Evolutionary conservation across 2,329 filamentous ascomycete species (phyloP), one percentile per base, ranked within the genome.

Genomic region (Nemania bipapillata): DNA sequence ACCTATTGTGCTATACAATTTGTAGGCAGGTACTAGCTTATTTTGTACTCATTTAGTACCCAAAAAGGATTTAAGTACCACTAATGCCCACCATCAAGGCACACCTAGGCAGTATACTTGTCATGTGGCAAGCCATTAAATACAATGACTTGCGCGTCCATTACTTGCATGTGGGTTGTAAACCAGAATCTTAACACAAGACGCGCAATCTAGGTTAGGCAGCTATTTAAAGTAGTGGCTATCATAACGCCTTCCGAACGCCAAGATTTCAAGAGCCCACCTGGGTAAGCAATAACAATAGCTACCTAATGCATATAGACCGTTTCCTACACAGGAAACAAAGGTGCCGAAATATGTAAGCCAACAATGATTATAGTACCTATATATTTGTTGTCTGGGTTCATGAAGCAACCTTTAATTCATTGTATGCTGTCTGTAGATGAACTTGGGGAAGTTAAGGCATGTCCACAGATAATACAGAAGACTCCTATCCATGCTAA

Each of bases 201-300:
- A 64, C 68, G 65, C 68, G 68, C 65, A 70, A 70, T 65, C 61
- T 11, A 15, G 17, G 15, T 28, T 24, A 70, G 68, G 68, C 68
- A 70, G 40, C 68, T 56, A 20, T 47, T 35, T 59, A 68, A 68
- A 47, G 26, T 9, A 37, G 37, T n/a, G 20, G 7, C 47, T 15
- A 54, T 7, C 17, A 30, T 28, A 20, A n/a, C 40, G 15, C n/a
- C 26, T 30, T 53, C 3, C 17, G 26, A 47, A 32, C 17, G 11
- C 52, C 17, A 22, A 56, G 45, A 6, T 52, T 28, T 28, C 24
- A 56, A 22, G 42, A 17, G 26, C 9, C 40, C n/a, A n/a, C n/a
- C n/a, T n/a, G n/a, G n/a, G n/a, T 54, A 17, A 37, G 42, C 28
- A 50, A 45, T 37, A 35, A 24, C 11, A 24, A n/a, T 45, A 24